Percentiles rank a stretch among this genome's conserved stretches.
These are phyloP conservation scores for Escovopsis sp. DNA, from an alignment of 2,329 filamentous ascomycete species.

Conservation along the genomic window DNA sequence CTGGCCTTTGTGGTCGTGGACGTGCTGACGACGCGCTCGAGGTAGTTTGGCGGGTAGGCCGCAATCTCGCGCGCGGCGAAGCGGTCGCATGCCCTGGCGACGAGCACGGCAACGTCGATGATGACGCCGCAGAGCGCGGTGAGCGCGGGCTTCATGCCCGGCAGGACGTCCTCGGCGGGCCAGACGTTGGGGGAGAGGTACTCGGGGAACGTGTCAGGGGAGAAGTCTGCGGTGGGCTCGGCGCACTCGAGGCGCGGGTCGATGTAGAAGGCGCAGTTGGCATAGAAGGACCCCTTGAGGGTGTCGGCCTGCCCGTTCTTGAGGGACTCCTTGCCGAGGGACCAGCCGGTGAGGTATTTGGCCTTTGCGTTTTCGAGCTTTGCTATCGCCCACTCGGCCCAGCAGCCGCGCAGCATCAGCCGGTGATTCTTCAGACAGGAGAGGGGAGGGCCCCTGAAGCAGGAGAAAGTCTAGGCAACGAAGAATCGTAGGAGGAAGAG, in stretches of 20 bases:
- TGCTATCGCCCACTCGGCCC: slow-evolving; percentile 17
- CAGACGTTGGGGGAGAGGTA: slow-evolving; percentile 86
- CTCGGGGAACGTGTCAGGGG: slow-evolving; percentile 56
- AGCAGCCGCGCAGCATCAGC: too few species aligned
- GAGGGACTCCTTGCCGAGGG: slow-evolving; percentile 66
- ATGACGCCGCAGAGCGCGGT: slow-evolving; percentile 68
- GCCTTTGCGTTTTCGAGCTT: slow-evolving; percentile 44
- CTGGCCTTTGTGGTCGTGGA: slow-evolving; percentile 85
- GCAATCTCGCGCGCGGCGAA: slow-evolving; percentile 69
- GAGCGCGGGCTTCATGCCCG: slow-evolving; percentile 59
- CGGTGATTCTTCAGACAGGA: neutral
- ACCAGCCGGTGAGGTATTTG: slow-evolving; percentile 62
- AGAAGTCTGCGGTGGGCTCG: slow-evolving; percentile 42
- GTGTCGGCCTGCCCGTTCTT: slow-evolving; percentile 66
- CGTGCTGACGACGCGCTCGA: slow-evolving; percentile 73
- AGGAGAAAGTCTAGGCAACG: neutral
- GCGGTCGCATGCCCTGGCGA: slow-evolving; percentile 77
- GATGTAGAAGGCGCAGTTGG: slow-evolving; percentile 68
- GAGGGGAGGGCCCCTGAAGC: neutral
- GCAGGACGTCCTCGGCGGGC: slow-evolving; percentile 55
- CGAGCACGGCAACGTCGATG: slow-evolving; percentile 77
- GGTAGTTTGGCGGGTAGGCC: slow-evolving; percentile 61
- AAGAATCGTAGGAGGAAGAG: neutral
- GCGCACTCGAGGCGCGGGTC: slow-evolving; percentile 47
- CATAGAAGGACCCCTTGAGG: slow-evolving; percentile 72